These are phyloP conservation scores for Oryza australiensis DNA, from an alignment of 176 grass and related monocot genomes.

Conservation along the genomic window DNA sequence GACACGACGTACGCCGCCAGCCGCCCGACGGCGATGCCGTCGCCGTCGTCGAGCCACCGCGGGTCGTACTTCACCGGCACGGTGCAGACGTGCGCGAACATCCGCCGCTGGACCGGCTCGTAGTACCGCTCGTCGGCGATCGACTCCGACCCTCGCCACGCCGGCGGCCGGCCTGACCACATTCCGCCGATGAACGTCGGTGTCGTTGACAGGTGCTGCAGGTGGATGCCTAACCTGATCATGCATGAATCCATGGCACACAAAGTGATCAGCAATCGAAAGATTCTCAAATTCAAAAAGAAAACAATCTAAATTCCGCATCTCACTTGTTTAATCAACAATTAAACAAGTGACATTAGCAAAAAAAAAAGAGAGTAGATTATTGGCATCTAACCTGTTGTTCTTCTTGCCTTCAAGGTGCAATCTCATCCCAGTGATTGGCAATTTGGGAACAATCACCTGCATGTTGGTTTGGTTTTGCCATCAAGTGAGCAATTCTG, in stretches of 20 bases:
- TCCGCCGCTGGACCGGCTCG: slow-evolving; percentile 71
- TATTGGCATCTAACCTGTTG: slow-evolving; percentile 46
- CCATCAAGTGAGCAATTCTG: slow-evolving; percentile 18
- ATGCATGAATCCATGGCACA: neutral
- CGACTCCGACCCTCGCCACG: slow-evolving; percentile 69
- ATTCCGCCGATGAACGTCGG: slow-evolving; percentile 49
- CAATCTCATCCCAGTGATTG: slow-evolving; percentile 85
- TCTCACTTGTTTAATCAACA: neutral
- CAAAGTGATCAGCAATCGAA: neutral
- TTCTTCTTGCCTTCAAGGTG: slow-evolving; percentile 92
- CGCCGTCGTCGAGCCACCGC: slow-evolving; percentile 23
- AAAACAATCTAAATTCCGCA: neutral
- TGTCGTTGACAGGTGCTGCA: slow-evolving; percentile 66
- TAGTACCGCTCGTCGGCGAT: slow-evolving; percentile 68
- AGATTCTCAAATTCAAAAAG: too few species aligned
- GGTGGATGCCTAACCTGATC: slow-evolving; percentile 70
- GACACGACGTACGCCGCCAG: slow-evolving; percentile 56
- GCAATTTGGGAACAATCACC: slow-evolving; percentile 62
- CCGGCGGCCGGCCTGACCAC: neutral
- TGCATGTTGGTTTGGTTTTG: slow-evolving; percentile 33
- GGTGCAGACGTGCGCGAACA: slow-evolving; percentile 80
- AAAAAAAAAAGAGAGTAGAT: neutral
- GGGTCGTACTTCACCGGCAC: slow-evolving; percentile 74
- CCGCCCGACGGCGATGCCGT: neutral
- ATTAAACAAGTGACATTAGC: neutral